Evolutionary conservation across 305 asterid species (phyloP).

Genomic region (Fraxinus nigra): DNA sequence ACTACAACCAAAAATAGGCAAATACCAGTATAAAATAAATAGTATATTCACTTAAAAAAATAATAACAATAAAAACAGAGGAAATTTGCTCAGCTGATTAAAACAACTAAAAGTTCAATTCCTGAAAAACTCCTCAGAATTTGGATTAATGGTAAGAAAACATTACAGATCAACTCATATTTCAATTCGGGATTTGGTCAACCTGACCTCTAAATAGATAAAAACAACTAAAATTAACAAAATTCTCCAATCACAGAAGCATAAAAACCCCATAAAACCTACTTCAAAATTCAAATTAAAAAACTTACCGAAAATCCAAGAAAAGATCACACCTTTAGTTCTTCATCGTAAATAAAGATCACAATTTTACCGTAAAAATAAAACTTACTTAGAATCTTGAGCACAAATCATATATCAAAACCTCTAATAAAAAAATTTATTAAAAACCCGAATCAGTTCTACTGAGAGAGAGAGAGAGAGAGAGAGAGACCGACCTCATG

Average conservation of each 20-base stretch:
- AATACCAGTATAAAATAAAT: background rate
- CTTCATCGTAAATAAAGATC: slow-evolving; percentile 22
- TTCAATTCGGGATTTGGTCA: slow-evolving; percentile 26
- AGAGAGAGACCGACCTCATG: slow-evolving; percentile 40
- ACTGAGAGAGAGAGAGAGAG: slow-evolving; percentile 13
- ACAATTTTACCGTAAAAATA: slow-evolving; percentile 23
- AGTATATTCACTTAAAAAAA: background rate
- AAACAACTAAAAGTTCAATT: slow-evolving; percentile 17
- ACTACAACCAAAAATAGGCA: background rate
- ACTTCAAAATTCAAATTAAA: slow-evolving; percentile 10
- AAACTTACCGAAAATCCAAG: slow-evolving; percentile 15
- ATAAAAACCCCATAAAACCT: slow-evolving; percentile 17
- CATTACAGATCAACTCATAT: slow-evolving; percentile 4
- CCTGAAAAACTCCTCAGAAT: background rate
- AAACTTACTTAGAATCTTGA: slow-evolving; percentile 10
- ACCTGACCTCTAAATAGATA: slow-evolving; percentile 15
- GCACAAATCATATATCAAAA: slow-evolving; percentile 24
- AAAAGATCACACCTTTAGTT: slow-evolving; percentile 39
- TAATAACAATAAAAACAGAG: background rate
- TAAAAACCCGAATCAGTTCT: slow-evolving; percentile 30
- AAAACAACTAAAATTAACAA: slow-evolving; percentile 5
- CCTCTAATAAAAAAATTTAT: slow-evolving; percentile 10
- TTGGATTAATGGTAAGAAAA: slow-evolving; percentile 4
- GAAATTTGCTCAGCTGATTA: background rate
- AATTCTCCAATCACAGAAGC: slow-evolving; percentile 19